Percentiles rank a stretch among this genome's conserved stretches.
Conservation (phyloP, 148 eudicot genomes). For the Fagopyrum homotropicum region DNA sequence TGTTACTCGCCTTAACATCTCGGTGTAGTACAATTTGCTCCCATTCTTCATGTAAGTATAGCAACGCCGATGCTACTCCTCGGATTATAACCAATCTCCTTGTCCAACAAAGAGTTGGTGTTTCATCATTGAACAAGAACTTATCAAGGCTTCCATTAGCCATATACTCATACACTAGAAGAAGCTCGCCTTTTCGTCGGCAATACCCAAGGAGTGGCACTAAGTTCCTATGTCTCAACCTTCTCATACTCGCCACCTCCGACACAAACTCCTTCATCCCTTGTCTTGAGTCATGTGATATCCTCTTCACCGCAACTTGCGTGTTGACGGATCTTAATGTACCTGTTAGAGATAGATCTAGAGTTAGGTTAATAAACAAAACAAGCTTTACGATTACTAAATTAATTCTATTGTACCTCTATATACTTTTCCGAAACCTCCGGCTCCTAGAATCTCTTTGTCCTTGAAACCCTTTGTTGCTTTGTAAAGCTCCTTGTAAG, state of each 20-base stretch:
- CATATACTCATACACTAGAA: slow-evolving; percentile 40
- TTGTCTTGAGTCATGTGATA: slow-evolving; percentile 33
- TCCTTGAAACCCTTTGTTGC: slow-evolving; percentile 50
- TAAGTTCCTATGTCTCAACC: slow-evolving; percentile 33
- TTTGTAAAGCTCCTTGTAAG: slow-evolving; percentile 26
- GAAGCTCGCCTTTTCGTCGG: slow-evolving; percentile 22
- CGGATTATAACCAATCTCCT: slow-evolving; percentile 23
- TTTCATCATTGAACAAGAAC: slow-evolving; percentile 18
- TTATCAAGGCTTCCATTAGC: slow-evolving; percentile 40
- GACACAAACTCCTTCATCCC: slow-evolving; percentile 38
- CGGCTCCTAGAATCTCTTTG: slow-evolving; percentile 24
- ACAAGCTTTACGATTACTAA: too few species aligned
- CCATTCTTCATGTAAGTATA: slow-evolving; percentile 43
- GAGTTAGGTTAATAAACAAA: too few species aligned
- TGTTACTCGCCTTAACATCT: slow-evolving; percentile 42
- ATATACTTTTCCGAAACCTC: slow-evolving; percentile 38
- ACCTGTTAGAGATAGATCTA: too few species aligned
- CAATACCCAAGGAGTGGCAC: slow-evolving; percentile 39
- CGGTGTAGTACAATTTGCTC: slow-evolving; percentile 43
- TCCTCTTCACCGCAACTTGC: slow-evolving; percentile 32
- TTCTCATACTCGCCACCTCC: slow-evolving; percentile 31
- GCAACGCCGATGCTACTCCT: slow-evolving; percentile 36
- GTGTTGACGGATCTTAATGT: slow-evolving; percentile 15
- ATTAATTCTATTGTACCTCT: not conserved
- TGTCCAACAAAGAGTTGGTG: slow-evolving; percentile 23